Conservation (phyloP, 805 yeast species). For the Pichia nakasei region DNA sequence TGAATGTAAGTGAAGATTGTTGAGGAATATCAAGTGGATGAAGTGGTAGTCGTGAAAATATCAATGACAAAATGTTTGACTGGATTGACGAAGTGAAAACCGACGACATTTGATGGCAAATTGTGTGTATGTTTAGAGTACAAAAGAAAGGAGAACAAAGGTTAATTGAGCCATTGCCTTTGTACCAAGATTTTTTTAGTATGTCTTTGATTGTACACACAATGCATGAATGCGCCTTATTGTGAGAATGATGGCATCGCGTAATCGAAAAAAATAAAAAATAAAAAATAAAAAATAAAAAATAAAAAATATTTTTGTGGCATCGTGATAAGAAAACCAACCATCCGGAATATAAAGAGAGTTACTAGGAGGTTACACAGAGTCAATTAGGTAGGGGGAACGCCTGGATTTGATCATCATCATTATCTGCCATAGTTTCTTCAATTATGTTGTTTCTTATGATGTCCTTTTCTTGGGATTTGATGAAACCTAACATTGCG, state of each 20-base stretch:
- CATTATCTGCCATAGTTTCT: conserved; percentile 57
- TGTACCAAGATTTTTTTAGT: no score
- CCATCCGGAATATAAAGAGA: no score
- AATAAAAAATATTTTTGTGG: no score
- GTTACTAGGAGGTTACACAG: background rate
- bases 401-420: conserved; percentile 5
- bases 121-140: no score
- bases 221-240: no score
- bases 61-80: conserved; percentile 7
- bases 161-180: background rate
- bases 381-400: background rate
- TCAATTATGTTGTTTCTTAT: conserved; percentile 45
- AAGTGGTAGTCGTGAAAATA: conserved; percentile 11
- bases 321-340: background rate
- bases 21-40: conserved; percentile 9
- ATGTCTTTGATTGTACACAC: no score
- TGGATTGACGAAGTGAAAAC: conserved; percentile 10
- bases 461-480: conserved; percentile 32
- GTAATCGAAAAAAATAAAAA: no score
- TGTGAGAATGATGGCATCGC: no score
- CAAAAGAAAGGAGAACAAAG: background rate
- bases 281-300: no score
- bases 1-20: conserved; percentile 7
- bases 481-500: conserved; percentile 35
- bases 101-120: conserved; percentile 9